Evolutionary conservation across 2,329 filamentous ascomycete species (phyloP).

Genomic region (Apiospora koreana): DNA sequence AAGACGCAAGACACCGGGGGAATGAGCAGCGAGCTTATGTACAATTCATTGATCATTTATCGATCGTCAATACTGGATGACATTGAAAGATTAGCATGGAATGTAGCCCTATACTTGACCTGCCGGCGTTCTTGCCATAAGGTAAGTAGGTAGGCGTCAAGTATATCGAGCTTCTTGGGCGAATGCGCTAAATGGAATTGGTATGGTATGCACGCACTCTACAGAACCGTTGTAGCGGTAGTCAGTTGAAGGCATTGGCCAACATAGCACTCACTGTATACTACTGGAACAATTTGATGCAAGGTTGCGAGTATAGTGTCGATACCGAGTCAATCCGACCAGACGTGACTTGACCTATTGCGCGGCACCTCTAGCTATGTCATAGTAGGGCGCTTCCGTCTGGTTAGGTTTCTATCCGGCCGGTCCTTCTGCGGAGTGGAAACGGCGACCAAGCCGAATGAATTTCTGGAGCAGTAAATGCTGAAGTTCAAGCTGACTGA

Average conservation of each 20-base stretch:
- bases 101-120: not conserved
- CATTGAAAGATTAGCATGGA: not conserved
- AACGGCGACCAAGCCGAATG: conserved; percentile 7
- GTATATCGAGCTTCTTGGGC: not conserved
- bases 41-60: not conserved
- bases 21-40: not conserved
- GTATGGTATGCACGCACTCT: not conserved
- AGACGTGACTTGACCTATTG: not conserved
- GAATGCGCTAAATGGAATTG: not conserved
- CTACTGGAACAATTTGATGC: too few relatives aligned
- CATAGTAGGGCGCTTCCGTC: not conserved
- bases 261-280: too few relatives aligned
- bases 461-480: not conserved
- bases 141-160: not conserved
- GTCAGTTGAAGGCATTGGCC: not conserved
- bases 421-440: conserved; percentile 8
- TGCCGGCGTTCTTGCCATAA: not conserved
- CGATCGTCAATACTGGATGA: too few relatives aligned
- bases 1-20: not conserved
- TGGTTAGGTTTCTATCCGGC: not conserved
- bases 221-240: not conserved
- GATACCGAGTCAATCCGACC: not conserved
- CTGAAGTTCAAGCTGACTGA: not conserved
- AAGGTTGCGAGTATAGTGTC: not conserved
- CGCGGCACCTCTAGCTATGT: not conserved